Evolutionary conservation across 306 rosid genomes (phyloP), one percentile per base, ranked within the genome.

Genomic region (Casuarina equisetifolia): DNA sequence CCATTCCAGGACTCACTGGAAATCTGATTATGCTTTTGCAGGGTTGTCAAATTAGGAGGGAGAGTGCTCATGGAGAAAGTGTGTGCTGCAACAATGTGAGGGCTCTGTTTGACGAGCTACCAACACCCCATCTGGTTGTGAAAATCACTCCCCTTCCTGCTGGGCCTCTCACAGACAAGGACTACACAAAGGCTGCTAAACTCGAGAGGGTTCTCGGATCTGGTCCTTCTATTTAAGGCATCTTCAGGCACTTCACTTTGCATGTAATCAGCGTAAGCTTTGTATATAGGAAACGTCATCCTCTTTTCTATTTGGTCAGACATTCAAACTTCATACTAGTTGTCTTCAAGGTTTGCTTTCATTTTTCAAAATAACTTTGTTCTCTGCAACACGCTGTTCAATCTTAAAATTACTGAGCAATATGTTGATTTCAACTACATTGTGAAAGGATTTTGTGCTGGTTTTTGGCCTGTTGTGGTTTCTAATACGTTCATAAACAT

Each of bases 41-140:
- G 97, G 98, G 98, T 63, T 94, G 98, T 70, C 98, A 94, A 83
- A 92, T 94, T 77, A 86, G 98, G 59, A 87, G 97, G 86, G 97
- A 92, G 85, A 92, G 91, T 73, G 97, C 98, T 69, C 98, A 94
- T 81, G 98, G 98, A 77, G 98, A 94, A 85, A 94, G 95, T 74
- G 98, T 94, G 19, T 94, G 98, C 76, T 92, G 98, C 87, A 94
- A 90, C 90, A 92, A 94, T 44, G 97, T 94, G 74, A 90, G 98
- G 90, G 98, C 97, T 50, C 89, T 94, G 73, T 92, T 94, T 54
- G 98, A 94, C 63, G 98, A 94, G 85, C 95, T 94, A 54, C 98
- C 98, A 66, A 92, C 97, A 55, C 98, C 98, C 1, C 98, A 92
- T 83, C 83, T 94, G 15, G 57, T 70, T 53, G 93, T 94, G 57